A percentile compares a stretch with the other conserved stretches of the same genome.
Evolutionary conservation across 495 filamentous ascomycete genomes (phyloP).

Genomic region (Penicillium malachiteum): DNA sequence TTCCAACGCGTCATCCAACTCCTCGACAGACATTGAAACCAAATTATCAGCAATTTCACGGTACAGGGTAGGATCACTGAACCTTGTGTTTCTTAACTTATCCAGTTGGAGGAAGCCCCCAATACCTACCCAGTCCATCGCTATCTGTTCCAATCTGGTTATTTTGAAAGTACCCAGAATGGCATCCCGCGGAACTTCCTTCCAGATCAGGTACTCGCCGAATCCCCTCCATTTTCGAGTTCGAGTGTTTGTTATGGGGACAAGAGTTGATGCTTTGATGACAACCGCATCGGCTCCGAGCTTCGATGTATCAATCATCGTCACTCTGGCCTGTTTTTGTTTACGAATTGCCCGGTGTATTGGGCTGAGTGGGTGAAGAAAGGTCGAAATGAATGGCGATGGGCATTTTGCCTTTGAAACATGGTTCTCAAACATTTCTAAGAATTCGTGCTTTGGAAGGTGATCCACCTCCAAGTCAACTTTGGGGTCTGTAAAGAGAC

Average conservation of each 20-base stretch:
- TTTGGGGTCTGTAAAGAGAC: conserved; percentile 18
- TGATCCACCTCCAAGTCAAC: conserved; percentile 15
- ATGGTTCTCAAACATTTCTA: conserved; percentile 21
- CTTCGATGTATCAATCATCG: conserved; percentile 32
- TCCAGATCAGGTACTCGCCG: conserved; percentile 40
- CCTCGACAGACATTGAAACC: not conserved
- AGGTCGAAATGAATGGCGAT: conserved; percentile 38
- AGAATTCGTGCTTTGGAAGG: conserved; percentile 1
- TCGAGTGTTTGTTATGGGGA: conserved; percentile 16
- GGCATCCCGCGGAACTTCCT: conserved; percentile 15
- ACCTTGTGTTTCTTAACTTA: not conserved
- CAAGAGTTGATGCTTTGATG: conserved; percentile 23
- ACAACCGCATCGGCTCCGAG: conserved; percentile 6
- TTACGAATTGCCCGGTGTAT: conserved; percentile 32
- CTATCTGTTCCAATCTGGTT: conserved; percentile 18
- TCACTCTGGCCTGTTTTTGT: conserved; percentile 26
- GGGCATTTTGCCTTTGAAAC: conserved; percentile 12
- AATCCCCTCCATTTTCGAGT: conserved; percentile 24
- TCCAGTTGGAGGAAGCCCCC: conserved; percentile 25
- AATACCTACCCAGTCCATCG: conserved; percentile 16
- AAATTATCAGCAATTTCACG: not conserved
- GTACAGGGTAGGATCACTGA: not conserved
- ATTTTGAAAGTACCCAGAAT: conserved; percentile 31
- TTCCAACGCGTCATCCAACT: not conserved
- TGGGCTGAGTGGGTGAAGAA: conserved; percentile 23